Evolutionary conservation across 164 flowering plant species (phyloP), one percentile per base, ranked within the genome.

Genomic region (Vitis rotundifolia): DNA sequence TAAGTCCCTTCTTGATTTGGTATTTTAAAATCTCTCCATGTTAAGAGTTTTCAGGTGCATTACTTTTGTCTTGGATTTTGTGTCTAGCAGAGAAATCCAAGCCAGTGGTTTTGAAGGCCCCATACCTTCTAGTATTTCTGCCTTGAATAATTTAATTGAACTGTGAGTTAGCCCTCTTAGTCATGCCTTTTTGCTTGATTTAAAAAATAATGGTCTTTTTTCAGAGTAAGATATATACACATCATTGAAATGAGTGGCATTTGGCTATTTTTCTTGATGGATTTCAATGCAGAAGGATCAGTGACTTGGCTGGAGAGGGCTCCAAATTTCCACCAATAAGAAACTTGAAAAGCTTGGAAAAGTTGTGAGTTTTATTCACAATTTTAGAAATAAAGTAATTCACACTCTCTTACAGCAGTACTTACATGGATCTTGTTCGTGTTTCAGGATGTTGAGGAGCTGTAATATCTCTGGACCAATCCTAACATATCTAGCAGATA

Each of bases 391-490:
- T 50, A 26, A 9, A 50, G 3, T 22, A 9, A 28, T 18, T 31
- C 3, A 18, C 26, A n/a, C 19, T 51, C 55, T 67, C 47, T 28
- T 1, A 37, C 10, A 12, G 5, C 29, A 28, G 3, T 31, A 28
- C 53, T 51, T 44, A 37, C 4, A 7, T 55, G 51, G 44, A 8
- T 9, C 5, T 50, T 13, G 57, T 64, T 15, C 18, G 11, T 63
- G 49, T 63, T 69, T 64, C 76, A 84, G 87, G 76, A 67, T 81
- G 67, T 50, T 84, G 58, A 74, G 85, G 60, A 84, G 70, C 69
- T 84, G 85, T 60, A 78, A 76, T 54, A 59, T 84, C 26, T 56
- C 66, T 53, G 83, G 85, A 54, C 3, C 16, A 3, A 70, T 84
- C n/a, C 83, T 83, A 29, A 6, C 11, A 14, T 66, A 67, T 59